Conservation (phyloP, 345 rosid species). For the Aurinia saxatilis region DNA sequence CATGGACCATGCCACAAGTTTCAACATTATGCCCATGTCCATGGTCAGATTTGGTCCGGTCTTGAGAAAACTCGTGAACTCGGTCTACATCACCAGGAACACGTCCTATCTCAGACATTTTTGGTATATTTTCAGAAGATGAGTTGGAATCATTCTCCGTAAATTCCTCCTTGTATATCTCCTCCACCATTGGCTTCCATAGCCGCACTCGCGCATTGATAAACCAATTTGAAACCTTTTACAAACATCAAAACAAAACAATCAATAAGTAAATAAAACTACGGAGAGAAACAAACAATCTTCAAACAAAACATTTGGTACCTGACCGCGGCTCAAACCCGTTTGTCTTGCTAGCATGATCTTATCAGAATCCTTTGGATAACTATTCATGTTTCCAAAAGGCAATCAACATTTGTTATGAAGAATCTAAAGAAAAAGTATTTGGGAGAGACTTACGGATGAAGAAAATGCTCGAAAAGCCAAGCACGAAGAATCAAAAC, state of each 20-base stretch:
- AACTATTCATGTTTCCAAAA: constrained; percentile 34
- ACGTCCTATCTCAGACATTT: constrained; percentile 30
- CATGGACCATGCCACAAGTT: constrained; percentile 37
- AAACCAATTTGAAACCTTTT: constrained; percentile 94
- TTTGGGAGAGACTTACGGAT: constrained; percentile 57
- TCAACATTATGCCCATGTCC: constrained; percentile 35
- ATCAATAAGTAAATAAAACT: background rate
- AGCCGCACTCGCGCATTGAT: constrained; percentile 98
- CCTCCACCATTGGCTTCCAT: constrained; percentile 99
- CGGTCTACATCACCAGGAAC: background rate
- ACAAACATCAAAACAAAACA: background rate
- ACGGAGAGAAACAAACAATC: background rate
- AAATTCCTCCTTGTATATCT: constrained; percentile 95
- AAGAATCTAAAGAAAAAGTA: background rate
- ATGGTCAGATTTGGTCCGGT: constrained; percentile 24
- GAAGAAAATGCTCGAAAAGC: constrained; percentile 99
- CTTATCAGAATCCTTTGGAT: constrained; percentile 97
- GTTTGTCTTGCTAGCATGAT: constrained; percentile 95
- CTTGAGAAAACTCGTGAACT: constrained; percentile 31
- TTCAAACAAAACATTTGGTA: constrained; percentile 12
- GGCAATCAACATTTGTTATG: background rate
- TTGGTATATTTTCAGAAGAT: constrained; percentile 64
- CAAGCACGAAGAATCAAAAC: constrained; percentile 96
- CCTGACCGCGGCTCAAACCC: constrained; percentile 98
- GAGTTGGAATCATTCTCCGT: constrained; percentile 85